Evolutionary conservation across 2,329 filamentous ascomycete genomes (phyloP).

Genomic region (Fusarium austroafricanum): DNA sequence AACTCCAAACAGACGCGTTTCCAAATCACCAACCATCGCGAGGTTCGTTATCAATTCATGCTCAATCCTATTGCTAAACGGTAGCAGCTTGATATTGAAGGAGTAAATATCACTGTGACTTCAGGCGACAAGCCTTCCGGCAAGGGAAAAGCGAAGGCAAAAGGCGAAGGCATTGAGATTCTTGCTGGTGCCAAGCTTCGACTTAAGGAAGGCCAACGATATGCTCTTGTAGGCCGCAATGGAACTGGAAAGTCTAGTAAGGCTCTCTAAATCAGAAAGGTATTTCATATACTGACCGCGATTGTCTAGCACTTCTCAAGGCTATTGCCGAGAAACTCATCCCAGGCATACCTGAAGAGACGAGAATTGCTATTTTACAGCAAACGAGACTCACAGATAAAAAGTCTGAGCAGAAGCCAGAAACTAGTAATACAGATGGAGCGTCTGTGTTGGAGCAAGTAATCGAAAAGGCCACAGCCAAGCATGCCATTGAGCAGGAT

Average conservation of each 20-base stretch:
- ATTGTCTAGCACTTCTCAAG: slow-evolving; percentile 70
- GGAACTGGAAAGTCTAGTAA: slow-evolving; percentile 85
- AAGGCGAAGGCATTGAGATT: slow-evolving; percentile 69
- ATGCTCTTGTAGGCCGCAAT: slow-evolving; percentile 83
- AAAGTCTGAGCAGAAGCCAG: slow-evolving; percentile 47
- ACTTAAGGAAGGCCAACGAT: slow-evolving; percentile 78
- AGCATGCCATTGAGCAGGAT: slow-evolving; percentile 68
- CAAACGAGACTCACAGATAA: slow-evolving; percentile 63
- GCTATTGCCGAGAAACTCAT: slow-evolving; percentile 83
- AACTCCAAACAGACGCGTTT: slow-evolving; percentile 76
- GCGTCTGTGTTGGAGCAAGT: slow-evolving; percentile 73
- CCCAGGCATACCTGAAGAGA: slow-evolving; percentile 76
- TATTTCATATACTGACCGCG: slow-evolving; percentile 3
- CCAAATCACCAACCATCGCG: slow-evolving; percentile 65
- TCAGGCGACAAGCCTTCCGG: slow-evolving; percentile 57
- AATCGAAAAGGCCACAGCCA: slow-evolving; percentile 69
- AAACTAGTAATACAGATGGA: slow-evolving; percentile 21
- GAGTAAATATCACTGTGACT: slow-evolving; percentile 75
- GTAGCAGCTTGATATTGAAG: slow-evolving; percentile 74
- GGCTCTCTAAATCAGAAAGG: slow-evolving; percentile 31
- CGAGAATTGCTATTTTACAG: slow-evolving; percentile 75
- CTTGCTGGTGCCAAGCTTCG: slow-evolving; percentile 76
- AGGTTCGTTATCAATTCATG: slow-evolving; percentile 58
- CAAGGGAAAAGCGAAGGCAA: slow-evolving; percentile 64
- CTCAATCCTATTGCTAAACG: neutral